These are phyloP conservation scores for Chlamydomonas sp. DNA, from an alignment of 139 green algal species.

Conservation along the genomic window DNA sequence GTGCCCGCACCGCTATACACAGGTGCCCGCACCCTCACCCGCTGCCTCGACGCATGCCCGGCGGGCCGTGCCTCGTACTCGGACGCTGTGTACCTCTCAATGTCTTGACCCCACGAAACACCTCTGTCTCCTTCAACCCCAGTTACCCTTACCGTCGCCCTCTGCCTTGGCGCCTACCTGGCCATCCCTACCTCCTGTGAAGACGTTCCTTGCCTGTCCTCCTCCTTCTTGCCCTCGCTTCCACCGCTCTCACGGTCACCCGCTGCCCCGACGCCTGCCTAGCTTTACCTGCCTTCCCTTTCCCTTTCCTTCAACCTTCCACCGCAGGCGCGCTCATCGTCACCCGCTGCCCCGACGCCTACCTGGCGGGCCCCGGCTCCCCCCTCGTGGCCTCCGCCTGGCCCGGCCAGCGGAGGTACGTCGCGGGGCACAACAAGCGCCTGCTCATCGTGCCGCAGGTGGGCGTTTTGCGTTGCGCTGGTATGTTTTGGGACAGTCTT, in stretches of 20 bases:
- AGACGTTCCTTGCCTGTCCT: neutral
- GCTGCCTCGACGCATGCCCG: no score
- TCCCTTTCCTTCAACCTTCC: neutral
- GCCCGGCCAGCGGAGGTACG: slow-evolving; percentile 8
- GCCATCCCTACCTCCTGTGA: no score
- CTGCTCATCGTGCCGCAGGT: slow-evolving; percentile 57
- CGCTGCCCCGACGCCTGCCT: no score
- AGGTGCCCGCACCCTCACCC: no score
- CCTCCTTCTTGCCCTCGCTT: neutral
- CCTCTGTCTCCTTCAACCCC: no score
- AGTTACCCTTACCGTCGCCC: no score
- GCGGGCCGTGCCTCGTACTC: no score
- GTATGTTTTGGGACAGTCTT: no score
- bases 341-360: slow-evolving; percentile 50
- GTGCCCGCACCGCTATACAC: no score
- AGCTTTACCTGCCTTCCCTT: neutral
- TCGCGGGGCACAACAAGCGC: slow-evolving; percentile 57
- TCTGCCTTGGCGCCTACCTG: no score
- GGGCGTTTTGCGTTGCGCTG: neutral
- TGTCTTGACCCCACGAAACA: no score
- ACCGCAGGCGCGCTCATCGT: slow-evolving; percentile 18
- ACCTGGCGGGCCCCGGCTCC: slow-evolving; percentile 55
- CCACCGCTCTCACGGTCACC: neutral
- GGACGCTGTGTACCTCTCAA: no score
- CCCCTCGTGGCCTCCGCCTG: slow-evolving; percentile 30